phyloP scores from a whole-genome alignment of 495 filamentous ascomycete genomes.

The Neurospora sp. region DNA sequence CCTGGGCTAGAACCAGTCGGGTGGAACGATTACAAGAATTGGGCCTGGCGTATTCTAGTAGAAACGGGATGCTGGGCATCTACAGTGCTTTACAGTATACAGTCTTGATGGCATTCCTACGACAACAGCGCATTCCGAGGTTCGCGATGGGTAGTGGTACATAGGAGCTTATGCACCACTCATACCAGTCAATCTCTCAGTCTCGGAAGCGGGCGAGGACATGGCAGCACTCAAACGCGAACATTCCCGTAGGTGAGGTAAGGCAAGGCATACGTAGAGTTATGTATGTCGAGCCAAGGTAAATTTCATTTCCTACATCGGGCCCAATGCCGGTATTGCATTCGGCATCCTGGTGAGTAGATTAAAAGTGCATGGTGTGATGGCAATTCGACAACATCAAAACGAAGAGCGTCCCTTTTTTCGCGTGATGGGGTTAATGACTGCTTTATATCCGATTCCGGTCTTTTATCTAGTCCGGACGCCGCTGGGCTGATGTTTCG shows the following conservation, averaged over 20 bases:
- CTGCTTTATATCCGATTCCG: background rate
- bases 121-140: background rate
- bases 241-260: background rate
- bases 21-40: background rate
- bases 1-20: background rate
- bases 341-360: background rate
- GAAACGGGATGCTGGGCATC: background rate
- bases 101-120: background rate
- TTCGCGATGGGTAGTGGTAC: background rate
- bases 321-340: background rate
- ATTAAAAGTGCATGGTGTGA: background rate
- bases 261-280: background rate
- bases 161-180: background rate
- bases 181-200: background rate
- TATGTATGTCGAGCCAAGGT: background rate
- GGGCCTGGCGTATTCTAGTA: background rate
- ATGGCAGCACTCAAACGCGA: background rate
- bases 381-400: background rate
- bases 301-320: background rate
- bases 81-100: background rate
- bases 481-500: background rate
- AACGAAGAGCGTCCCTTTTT: background rate
- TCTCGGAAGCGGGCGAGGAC: background rate
- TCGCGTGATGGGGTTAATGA: background rate
- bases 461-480: background rate